phyloP scores from a whole-genome alignment of 371 early-diverging fungal genomes.

The Saksenaea oblongispora region DNA sequence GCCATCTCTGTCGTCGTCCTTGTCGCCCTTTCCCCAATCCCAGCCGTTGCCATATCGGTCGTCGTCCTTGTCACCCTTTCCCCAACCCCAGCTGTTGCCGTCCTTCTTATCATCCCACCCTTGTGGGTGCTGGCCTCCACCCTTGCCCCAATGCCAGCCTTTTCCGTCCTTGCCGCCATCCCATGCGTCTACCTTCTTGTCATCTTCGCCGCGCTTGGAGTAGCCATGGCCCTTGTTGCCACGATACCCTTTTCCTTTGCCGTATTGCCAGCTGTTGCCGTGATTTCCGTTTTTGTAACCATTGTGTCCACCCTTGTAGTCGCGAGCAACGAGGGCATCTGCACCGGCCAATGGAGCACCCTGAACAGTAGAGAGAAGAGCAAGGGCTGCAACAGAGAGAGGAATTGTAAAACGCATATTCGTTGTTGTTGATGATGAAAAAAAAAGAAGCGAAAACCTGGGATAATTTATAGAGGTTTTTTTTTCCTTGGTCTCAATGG shows the following conservation, averaged over 20 bases:
- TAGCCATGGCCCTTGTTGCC: not conserved
- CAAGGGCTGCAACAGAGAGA: not conserved
- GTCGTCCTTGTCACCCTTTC: not conserved
- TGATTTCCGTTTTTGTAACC: not conserved
- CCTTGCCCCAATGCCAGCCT: constrained; percentile 1
- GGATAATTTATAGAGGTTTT: not conserved
- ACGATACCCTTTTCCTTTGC: not conserved
- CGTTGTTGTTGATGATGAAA: not conserved
- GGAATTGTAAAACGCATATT: not conserved
- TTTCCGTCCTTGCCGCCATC: not conserved
- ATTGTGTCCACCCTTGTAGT: not conserved
- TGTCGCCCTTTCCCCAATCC: not conserved
- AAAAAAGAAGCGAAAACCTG: not conserved
- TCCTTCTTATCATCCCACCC: not conserved
- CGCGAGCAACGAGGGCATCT: not conserved
- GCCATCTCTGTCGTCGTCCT: not conserved
- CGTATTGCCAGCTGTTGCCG: not conserved
- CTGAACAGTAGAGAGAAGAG: not conserved
- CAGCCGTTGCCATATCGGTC: not conserved
- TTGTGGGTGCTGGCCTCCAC: not conserved
- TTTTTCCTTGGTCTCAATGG: not conserved
- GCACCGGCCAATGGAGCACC: not conserved
- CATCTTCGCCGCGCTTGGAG: not conserved
- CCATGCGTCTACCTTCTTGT: not conserved
- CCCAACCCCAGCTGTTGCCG: not conserved